Percentiles rank a stretch among this genome's conserved stretches.
Conservation (phyloP, 108 stramenopile genomes). For the Stephanodiscus triporus region DNA sequence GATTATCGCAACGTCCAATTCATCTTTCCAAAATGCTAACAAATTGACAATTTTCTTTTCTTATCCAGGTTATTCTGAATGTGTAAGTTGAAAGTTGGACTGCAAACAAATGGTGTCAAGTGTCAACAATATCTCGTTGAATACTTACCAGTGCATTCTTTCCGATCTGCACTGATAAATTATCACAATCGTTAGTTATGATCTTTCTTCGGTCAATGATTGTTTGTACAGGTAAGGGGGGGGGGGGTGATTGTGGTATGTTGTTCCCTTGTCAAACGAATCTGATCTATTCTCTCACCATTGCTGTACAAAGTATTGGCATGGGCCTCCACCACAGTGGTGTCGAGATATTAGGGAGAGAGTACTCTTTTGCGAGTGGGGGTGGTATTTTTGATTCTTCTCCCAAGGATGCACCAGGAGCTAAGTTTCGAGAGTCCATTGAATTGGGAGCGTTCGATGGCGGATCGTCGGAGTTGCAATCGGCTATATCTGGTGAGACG, state of each 20-base stretch:
- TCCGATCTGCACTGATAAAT: not conserved
- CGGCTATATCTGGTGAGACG: conserved; percentile 59
- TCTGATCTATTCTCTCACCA: conserved; percentile 25
- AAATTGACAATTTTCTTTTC: not conserved
- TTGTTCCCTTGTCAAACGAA: not conserved
- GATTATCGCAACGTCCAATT: not conserved
- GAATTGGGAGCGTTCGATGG: conserved; percentile 84
- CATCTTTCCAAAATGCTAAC: not conserved
- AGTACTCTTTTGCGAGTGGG: conserved; percentile 83
- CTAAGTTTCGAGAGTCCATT: conserved; percentile 63
- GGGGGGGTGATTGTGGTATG: not conserved
- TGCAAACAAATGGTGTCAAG: not conserved
- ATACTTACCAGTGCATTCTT: not conserved
- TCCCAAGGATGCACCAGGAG: conserved; percentile 70
- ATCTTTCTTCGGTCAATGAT: conserved; percentile 86
- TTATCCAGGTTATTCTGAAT: conserved; percentile 47
- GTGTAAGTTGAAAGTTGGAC: conserved; percentile 33
- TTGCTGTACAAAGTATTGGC: conserved; percentile 56
- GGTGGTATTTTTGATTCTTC: conserved; percentile 78
- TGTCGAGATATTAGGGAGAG: conserved; percentile 79
- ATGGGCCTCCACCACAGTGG: conserved; percentile 90
- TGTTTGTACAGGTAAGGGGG: conserved; percentile 26
- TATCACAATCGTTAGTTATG: conserved; percentile 52
- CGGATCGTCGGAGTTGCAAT: conserved; percentile 63
- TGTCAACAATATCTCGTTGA: not conserved